These are phyloP conservation scores for Aschersonia sp. DNA, from an alignment of 2,329 filamentous ascomycete genomes.

Conservation along the genomic window DNA sequence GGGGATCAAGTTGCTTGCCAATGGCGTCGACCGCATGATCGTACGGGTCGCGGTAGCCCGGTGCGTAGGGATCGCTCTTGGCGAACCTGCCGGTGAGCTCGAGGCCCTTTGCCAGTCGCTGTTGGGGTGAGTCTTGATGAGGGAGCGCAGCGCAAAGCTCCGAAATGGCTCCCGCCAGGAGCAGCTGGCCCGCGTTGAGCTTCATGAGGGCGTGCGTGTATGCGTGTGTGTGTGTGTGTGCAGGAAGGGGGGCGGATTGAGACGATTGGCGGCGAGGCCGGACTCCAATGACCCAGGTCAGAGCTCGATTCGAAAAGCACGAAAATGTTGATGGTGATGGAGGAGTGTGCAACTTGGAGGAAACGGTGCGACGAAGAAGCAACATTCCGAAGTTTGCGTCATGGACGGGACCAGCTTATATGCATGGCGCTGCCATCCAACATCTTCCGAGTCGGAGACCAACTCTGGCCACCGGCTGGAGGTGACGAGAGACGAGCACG, in stretches of 20 bases:
- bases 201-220: slow-evolving; percentile 9
- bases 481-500: background rate
- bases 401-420: background rate
- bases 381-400: background rate
- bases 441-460: no score
- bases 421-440: background rate
- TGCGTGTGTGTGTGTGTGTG: no score
- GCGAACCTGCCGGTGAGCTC: slow-evolving; percentile 26
- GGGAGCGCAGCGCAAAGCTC: slow-evolving; percentile 12
- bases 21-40: slow-evolving; percentile 48
- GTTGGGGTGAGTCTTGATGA: slow-evolving; percentile 35
- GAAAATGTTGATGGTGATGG: background rate
- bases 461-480: no score
- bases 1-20: slow-evolving; percentile 44
- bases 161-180: slow-evolving; percentile 11
- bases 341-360: background rate
- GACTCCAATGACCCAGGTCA: no score
- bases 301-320: no score
- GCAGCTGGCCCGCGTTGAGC: slow-evolving; percentile 11
- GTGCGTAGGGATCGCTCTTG: slow-evolving; percentile 38
- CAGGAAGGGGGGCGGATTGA: no score
- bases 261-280: no score
- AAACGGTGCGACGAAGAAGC: background rate
- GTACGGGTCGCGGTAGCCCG: slow-evolving; percentile 43
- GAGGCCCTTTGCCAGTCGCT: slow-evolving; percentile 36